Conservation (phyloP, 441 rosid species). For the Isatis lusitanica region DNA sequence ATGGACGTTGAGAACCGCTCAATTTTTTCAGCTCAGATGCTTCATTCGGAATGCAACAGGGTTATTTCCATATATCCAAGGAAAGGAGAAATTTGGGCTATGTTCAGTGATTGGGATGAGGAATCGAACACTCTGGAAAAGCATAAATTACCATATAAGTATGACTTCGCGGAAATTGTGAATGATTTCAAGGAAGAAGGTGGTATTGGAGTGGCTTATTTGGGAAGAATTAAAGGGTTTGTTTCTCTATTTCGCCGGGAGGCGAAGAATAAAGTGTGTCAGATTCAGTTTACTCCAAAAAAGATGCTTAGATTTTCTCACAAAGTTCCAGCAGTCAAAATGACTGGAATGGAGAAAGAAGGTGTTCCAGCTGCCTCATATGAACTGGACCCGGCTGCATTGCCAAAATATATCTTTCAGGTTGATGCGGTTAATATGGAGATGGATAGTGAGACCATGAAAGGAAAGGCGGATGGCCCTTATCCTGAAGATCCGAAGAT, state of each 20-base stretch:
- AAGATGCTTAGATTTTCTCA: conserved; percentile 59
- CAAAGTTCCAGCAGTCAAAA: conserved; percentile 50
- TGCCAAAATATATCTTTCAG: conserved; percentile 43
- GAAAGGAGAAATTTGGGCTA: conserved; percentile 83
- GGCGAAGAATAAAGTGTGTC: conserved; percentile 13
- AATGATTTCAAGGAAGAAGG: conserved; percentile 43
- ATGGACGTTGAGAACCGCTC: conserved; percentile 40
- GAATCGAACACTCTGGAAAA: conserved; percentile 46
- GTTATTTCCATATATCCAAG: conserved; percentile 56
- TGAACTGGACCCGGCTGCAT: conserved; percentile 57
- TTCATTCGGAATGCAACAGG: conserved; percentile 25
- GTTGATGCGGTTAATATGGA: conserved; percentile 29
- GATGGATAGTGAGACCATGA: conserved; percentile 30
- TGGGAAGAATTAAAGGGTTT: conserved; percentile 77
- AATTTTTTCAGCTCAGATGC: conserved; percentile 66
- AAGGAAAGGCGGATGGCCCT: conserved; percentile 24
- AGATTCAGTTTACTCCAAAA: conserved; percentile 3
- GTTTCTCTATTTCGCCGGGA: conserved; percentile 41
- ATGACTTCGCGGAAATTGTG: conserved; percentile 78
- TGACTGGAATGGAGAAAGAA: conserved; percentile 53
- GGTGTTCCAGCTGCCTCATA: conserved; percentile 50
- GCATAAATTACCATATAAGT: conserved; percentile 48
- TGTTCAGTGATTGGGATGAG: conserved; percentile 69
- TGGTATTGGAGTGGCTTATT: conserved; percentile 46
- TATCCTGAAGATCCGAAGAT: conserved; percentile 23